phyloP scores from a whole-genome alignment of 176 grass and related monocot genomes.

The Elymus sibiricus region DNA sequence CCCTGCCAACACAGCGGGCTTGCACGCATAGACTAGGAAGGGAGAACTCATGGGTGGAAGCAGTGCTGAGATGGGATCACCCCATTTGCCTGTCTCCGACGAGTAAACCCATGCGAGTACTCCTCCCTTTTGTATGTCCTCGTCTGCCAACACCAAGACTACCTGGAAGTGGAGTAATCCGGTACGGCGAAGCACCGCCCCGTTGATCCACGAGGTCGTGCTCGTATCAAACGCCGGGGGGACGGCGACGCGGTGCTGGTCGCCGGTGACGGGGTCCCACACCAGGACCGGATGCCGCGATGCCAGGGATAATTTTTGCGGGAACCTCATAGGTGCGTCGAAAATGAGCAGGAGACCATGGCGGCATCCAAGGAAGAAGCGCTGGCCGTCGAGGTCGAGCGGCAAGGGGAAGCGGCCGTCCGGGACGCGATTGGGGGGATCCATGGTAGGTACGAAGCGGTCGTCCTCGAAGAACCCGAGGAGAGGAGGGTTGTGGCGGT shows the following conservation, averaged over 20 bases:
- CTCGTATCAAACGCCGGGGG: background rate
- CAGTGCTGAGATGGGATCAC: background rate
- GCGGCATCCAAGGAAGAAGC: background rate
- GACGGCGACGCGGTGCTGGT: background rate
- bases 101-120: background rate
- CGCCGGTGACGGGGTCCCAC: background rate
- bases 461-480: fast-evolving
- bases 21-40: no score
- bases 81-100: background rate
- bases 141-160: background rate
- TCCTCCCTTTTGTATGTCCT: background rate
- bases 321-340: background rate
- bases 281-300: background rate
- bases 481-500: background rate
- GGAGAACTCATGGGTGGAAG: background rate
- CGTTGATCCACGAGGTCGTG: background rate
- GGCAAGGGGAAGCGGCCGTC: background rate
- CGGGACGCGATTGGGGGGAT: background rate
- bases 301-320: no score
- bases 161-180: background rate
- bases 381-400: background rate
- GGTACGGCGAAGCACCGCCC: background rate
- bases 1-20: background rate
- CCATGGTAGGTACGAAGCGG: background rate
- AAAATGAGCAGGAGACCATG: background rate